Conservation (phyloP, 768 basidiomycete genomes). For the Hericium erinaceus region DNA sequence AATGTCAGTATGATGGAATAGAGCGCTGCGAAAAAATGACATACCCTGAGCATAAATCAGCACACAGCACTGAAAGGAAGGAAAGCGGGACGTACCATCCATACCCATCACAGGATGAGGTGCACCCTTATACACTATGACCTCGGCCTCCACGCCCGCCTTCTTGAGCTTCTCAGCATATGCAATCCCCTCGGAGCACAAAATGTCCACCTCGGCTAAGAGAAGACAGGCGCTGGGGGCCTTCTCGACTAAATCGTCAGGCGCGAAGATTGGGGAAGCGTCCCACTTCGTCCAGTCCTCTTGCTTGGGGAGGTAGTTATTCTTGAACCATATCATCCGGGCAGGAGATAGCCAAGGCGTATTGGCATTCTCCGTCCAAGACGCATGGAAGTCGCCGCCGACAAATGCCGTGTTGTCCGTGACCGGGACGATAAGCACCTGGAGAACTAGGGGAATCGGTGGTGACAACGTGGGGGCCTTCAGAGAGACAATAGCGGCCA, state of each 20-base stretch:
- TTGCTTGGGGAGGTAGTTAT: constrained; percentile 57
- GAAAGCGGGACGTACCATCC: constrained; percentile 41
- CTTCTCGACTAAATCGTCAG: constrained; percentile 39
- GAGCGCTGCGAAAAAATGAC: neutral
- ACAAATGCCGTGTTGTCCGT: constrained; percentile 57
- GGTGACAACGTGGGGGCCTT: constrained; percentile 43
- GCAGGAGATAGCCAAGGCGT: constrained; percentile 51
- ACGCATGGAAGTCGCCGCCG: constrained; percentile 27
- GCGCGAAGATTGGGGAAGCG: constrained; percentile 63
- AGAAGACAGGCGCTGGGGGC: constrained; percentile 53
- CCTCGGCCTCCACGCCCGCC: constrained; percentile 44
- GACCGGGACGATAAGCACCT: constrained; percentile 64
- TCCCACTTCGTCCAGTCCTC: constrained; percentile 57
- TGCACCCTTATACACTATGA: constrained; percentile 49
- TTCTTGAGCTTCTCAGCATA: constrained; percentile 49
- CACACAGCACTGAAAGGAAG: neutral
- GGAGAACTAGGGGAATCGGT: constrained; percentile 47
- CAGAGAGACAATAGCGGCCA: constrained; percentile 56
- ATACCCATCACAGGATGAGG: constrained; percentile 71
- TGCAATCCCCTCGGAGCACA: constrained; percentile 55
- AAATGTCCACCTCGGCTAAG: constrained; percentile 56
- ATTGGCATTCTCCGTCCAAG: constrained; percentile 49
- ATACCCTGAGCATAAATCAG: constrained; percentile 6
- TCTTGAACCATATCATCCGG: constrained; percentile 69
- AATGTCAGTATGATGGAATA: too few species aligned